Evolutionary conservation across 805 yeast species (phyloP), one percentile per base, ranked within the genome.

Genomic region (Lipomyces sp.): DNA sequence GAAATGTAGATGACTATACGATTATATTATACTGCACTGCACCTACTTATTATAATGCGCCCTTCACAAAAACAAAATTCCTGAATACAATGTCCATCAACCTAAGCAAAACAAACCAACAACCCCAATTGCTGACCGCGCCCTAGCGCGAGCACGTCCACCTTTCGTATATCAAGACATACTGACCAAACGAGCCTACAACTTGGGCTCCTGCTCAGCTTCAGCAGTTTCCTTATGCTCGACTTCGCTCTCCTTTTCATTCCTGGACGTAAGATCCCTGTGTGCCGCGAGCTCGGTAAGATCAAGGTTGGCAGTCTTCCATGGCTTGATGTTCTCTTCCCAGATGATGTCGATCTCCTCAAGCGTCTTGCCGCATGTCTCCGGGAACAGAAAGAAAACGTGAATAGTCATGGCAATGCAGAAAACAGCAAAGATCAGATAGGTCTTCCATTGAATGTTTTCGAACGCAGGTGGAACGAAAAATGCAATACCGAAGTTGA

Each of bases 401-500:
- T 73, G 75, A 40, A 74, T 68, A 69, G 79, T 78, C 56, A 69
- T 64, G 22, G 67, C 68, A 64, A 80, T 78, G 65, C 80, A 78
- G 57, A 75, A 68, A 7, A 69, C 69, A 31, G 83, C 80, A 65
- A 80, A 84, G 61, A 83, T 76, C n/a, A 80, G 66, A 61, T 80
- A 83, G 36, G 84, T 77, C 57, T 74, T 77, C 68, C 79, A 76
- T 40, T 71, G 70, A 63, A 80, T 70, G 60, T 73, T 51, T 66
- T 71, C 58, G 66, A 76, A 68, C 64, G 83, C 74, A 4, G 68
- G 60, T 2, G 90, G 90, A 2, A 70, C 66, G 18, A 70, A 52
- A 77, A 78, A 75, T 31, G 80, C 83, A 35, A 81, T 77, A 67
- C 77, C 62, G 62, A 80, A 81, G 62, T 79, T 80, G 61, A 75